phyloP scores from a whole-genome alignment of 164 flowering plant genomes.

The Paratinospora sagittata region DNA sequence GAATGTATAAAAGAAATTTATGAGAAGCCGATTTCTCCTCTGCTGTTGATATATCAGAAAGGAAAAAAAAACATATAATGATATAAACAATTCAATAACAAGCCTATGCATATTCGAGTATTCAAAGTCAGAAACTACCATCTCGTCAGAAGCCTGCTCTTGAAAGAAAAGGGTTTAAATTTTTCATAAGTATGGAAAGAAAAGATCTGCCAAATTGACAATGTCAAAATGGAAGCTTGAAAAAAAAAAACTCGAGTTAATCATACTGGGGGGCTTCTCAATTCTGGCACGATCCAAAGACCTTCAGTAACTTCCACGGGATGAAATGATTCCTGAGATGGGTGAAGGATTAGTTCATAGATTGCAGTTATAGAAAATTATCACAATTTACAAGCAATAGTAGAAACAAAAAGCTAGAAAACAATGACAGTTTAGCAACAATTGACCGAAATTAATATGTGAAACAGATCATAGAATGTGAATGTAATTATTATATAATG shows the following conservation, averaged over 20 bases:
- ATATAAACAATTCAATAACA: background rate
- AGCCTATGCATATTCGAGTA: background rate
- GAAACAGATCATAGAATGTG: background rate
- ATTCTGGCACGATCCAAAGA: conserved; percentile 88
- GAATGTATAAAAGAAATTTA: background rate
- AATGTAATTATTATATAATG: background rate
- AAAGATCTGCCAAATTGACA: background rate
- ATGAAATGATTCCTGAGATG: conserved; percentile 71
- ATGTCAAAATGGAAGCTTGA: conserved; percentile 4
- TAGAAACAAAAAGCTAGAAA: background rate
- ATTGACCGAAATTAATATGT: background rate
- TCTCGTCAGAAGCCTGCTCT: no score
- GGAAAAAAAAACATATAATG: background rate
- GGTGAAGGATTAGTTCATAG: conserved; percentile 4
- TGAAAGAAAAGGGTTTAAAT: no score
- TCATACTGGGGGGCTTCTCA: conserved; percentile 74
- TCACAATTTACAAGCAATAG: no score
- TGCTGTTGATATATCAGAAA: background rate
- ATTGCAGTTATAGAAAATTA: conserved; percentile 1
- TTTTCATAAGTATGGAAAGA: no score
- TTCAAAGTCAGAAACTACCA: background rate
- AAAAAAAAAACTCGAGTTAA: conserved; percentile 12
- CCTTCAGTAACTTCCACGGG: conserved; percentile 64
- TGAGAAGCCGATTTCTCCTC: background rate
- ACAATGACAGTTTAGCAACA: background rate